A percentile compares a stretch with the other conserved stretches of the same genome.
These are phyloP conservation scores for Sporothrix inflata DNA, from an alignment of 2,329 filamentous ascomycete genomes.

Conservation along the genomic window DNA sequence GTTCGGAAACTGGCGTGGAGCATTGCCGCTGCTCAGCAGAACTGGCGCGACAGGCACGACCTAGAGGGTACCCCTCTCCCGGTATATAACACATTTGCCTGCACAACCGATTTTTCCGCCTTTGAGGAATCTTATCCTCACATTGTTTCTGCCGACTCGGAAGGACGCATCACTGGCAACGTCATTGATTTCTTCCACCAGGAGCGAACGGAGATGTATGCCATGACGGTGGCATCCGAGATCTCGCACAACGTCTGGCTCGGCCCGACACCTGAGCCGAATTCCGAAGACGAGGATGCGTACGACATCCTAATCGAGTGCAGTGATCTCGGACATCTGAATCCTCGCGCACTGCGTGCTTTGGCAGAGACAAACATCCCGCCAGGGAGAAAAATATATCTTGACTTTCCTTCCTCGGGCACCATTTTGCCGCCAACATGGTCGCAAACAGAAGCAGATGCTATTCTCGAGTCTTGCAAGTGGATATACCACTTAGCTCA, in stretches of 20 bases:
- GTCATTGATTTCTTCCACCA: constrained; percentile 88
- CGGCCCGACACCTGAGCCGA: constrained; percentile 78
- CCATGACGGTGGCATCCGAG: constrained; percentile 87
- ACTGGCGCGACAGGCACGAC: constrained; percentile 71
- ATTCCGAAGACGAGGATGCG: constrained; percentile 58
- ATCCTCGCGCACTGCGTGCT: constrained; percentile 66
- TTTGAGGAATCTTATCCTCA: constrained; percentile 72
- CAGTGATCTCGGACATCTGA: constrained; percentile 79
- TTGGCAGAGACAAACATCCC: constrained; percentile 60
- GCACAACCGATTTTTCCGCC: constrained; percentile 63
- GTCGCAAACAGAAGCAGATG: constrained; percentile 81
- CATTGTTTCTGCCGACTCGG: constrained; percentile 74
- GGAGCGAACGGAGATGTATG: constrained; percentile 89
- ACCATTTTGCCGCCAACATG: constrained; percentile 84
- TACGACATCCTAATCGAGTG: constrained; percentile 90
- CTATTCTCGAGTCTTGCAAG: constrained; percentile 80
- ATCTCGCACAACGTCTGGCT: constrained; percentile 90
- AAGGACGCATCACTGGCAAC: constrained; percentile 71
- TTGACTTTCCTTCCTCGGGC: constrained; percentile 94
- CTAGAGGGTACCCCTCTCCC: constrained; percentile 58
- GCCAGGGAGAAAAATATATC: constrained; percentile 45
- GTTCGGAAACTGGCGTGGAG: constrained; percentile 67
- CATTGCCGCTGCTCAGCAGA: constrained; percentile 75
- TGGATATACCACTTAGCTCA: constrained; percentile 89
- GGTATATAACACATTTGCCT: constrained; percentile 84